Evolutionary conservation across 805 yeast genomes (phyloP), one percentile per base, ranked within the genome.

Genomic region (Ogataea nakhonphanomensis): DNA sequence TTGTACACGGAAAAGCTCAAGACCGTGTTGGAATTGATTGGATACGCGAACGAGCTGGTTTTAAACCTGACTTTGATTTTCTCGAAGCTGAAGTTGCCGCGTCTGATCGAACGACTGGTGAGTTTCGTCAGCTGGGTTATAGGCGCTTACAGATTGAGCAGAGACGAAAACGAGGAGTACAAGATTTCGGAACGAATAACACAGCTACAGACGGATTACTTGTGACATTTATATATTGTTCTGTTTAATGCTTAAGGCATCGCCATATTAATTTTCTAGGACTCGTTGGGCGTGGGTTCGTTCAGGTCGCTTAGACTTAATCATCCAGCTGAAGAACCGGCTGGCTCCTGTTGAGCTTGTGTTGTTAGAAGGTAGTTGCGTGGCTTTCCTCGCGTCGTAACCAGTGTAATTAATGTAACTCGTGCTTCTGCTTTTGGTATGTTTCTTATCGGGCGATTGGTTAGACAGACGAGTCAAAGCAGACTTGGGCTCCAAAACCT

Each of bases 31-130:
- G 66, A 63, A 30, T 46, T 61, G 4, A 25, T 55, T 5, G 64
- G 64, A 7, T 60, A 58, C 39, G 29, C 54, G 5, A 58, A 58
- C 41, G 67, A 63, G 32, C 39, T 63, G 7, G 24, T 61, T 1
- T 37, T 63, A 25, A 59, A 59, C 31, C 29, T 61, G 24, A 55
- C 51, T 24, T 41, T 62, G 13, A 47, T 59, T 7, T 47, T 41
- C 26, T 46, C 52, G 8, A 44, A 37, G 7, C 34, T 55, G 13
- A 46, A 41, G 33, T 33, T 61, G 11, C 61, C 64, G 3, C 44
- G 39, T 15, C 9, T 49, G 25, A 10, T 57, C 11, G 44, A 37
- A 26, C 50, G 45, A 26, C 20, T 55, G 14, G 48, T 59, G 26
- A 55, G 54, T 20, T 25, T 53, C 14, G 37, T 59, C 2, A 57